phyloP scores from a whole-genome alignment of 139 green algal species.

The Asterochloris sp. region DNA sequence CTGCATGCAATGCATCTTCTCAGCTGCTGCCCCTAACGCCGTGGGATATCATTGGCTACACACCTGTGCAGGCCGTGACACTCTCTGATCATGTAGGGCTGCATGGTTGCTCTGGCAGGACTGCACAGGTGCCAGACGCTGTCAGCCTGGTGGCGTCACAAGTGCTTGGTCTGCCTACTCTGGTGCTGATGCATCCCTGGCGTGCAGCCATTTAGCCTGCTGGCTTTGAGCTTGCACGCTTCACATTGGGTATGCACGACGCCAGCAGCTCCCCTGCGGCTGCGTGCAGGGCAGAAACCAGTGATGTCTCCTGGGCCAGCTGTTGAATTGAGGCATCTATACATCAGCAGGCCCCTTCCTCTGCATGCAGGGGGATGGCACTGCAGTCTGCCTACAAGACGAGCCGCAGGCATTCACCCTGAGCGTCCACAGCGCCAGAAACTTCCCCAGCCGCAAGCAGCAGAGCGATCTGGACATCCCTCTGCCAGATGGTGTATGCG shows the following conservation, averaged over 20 bases:
- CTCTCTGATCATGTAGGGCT: too few relatives aligned
- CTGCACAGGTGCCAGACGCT: too few relatives aligned
- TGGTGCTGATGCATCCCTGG: neutral
- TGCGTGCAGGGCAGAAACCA: neutral
- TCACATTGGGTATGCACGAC: neutral
- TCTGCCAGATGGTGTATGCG: slow-evolving; percentile 60
- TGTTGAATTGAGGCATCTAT: neutral
- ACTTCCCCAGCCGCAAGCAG: slow-evolving; percentile 87
- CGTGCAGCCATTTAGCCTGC: neutral
- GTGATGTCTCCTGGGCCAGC: neutral
- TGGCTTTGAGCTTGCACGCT: neutral
- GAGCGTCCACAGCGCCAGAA: slow-evolving; percentile 70
- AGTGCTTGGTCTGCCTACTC: too few relatives aligned
- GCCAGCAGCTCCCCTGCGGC: neutral
- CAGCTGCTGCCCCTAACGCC: too few relatives aligned
- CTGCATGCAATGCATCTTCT: too few relatives aligned
- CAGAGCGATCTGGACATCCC: slow-evolving; percentile 63
- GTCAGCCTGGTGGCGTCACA: too few relatives aligned
- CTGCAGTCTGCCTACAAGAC: slow-evolving; percentile 46
- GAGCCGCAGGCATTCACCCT: slow-evolving; percentile 58
- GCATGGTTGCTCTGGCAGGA: too few relatives aligned
- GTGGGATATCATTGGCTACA: too few relatives aligned
- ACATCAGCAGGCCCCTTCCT: neutral
- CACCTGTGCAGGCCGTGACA: too few relatives aligned
- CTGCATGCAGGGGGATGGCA: slow-evolving; percentile 60